Conservation (phyloP, 192 early-diverging fungal species). For the Backusella morwellensis region DNA sequence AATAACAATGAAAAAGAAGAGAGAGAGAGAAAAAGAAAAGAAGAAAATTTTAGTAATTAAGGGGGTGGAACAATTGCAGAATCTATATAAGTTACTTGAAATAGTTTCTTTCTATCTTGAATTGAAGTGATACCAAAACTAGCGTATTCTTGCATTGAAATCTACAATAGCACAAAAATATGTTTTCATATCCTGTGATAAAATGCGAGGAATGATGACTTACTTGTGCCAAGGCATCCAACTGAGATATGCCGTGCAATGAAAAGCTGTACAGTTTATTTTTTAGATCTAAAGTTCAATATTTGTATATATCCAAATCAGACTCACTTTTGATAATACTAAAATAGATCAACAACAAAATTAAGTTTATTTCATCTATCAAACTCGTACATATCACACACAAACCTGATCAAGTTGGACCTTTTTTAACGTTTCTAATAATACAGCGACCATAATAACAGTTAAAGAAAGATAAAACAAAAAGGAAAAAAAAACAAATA, state of each 20-base stretch:
- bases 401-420: slow-evolving; percentile 61
- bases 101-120: slow-evolving; percentile 56
- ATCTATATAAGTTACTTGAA: slow-evolving; percentile 33
- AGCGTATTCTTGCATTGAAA: slow-evolving; percentile 79
- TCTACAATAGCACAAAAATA: slow-evolving; percentile 29
- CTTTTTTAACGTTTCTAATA: slow-evolving; percentile 63
- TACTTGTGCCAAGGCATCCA: slow-evolving; percentile 66
- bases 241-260: slow-evolving; percentile 52
- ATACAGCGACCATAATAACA: slow-evolving; percentile 34
- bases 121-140: slow-evolving; percentile 55
- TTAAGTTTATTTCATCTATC: background rate
- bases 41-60: background rate
- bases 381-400: background rate
- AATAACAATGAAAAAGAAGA: background rate
- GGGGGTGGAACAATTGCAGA: background rate
- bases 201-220: background rate
- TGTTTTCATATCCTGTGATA: background rate
- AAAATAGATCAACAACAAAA: background rate
- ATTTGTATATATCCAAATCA: background rate
- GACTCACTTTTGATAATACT: slow-evolving; percentile 51
- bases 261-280: slow-evolving; percentile 43
- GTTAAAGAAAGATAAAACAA: background rate
- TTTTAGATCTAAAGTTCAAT: background rate
- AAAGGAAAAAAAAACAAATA: background rate
- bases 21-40: background rate